Evolutionary conservation across 106 monocot species (phyloP), one percentile per base, ranked within the genome.

Genomic region (Dioscorea dumetorum): DNA sequence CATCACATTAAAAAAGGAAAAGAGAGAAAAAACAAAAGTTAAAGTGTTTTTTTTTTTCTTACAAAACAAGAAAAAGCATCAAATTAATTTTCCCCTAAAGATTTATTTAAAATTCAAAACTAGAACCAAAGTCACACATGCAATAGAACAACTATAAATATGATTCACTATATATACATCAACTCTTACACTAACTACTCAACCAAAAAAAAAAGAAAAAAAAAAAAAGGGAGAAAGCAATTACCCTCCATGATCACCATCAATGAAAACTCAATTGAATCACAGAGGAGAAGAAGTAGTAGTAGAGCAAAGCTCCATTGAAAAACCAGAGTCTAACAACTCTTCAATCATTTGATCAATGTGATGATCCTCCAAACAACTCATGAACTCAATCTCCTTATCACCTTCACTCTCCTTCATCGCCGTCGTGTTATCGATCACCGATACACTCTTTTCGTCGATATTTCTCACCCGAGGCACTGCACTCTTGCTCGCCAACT

Each of bases 341-440:
- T 93, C 93, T 61, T 88, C 88, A 24, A 93, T 93, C 93, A 93
- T 88, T 72, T 93, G 83, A 60, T 93, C 88, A 16, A 93, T 78
- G 67, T 83, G 75, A 33, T 73, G 50, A 24, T 93, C 93, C 56
- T 87, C 87, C 8, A 84, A 74, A 28, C 61, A 72, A 24, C 57
- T 58, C 54, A 18, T 41, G 31, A 35, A 64, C 33, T 68, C 53
- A 33, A 67, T 20, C 16, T 73, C 73, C 61, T 23, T n/a, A 60
- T 17, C 18, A 41, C 16, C 34, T 33, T 63, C 72, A 18, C 41
- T 49, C 49, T 67, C 61, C 14, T 28, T 28, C 13, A 22, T 49
- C 63, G 5, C 68, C 31, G 6, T 41, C 31, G 6, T 41, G 41
- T 41, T 41, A 3, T 41, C 41, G 41, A 41, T 41, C 41, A 8